These are phyloP conservation scores for Cinchona pubescens DNA, from an alignment of 257 asterid genomes.

Conservation along the genomic window DNA sequence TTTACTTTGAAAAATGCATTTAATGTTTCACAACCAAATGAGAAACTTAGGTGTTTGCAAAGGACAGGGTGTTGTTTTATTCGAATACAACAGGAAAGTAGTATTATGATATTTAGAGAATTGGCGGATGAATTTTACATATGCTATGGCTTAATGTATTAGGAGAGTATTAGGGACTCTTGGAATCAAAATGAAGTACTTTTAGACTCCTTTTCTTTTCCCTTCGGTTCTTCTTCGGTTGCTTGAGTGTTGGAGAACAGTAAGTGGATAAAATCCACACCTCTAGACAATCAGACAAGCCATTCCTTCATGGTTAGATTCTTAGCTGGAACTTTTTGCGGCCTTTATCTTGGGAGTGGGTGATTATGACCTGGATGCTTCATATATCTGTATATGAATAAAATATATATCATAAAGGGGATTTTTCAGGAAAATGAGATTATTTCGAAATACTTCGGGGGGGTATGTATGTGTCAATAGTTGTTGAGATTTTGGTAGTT, in stretches of 20 bases:
- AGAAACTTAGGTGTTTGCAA: background rate
- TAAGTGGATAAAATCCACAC: no score
- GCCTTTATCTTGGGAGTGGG: background rate
- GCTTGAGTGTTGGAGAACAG: background rate
- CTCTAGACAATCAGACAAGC: no score
- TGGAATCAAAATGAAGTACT: background rate
- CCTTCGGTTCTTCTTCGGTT: background rate
- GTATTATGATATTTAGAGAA: background rate
- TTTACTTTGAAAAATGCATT: background rate
- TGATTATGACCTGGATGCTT: background rate
- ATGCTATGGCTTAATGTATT: background rate
- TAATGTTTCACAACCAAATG: background rate
- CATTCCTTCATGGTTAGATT: background rate
- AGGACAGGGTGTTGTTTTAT: background rate
- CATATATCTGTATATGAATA: background rate
- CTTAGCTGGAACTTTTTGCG: background rate
- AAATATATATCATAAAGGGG: background rate
- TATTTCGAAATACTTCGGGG: no score
- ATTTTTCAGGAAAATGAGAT: background rate
- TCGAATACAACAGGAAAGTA: background rate
- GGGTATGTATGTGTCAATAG: background rate
- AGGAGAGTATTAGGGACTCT: background rate
- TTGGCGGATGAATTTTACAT: background rate
- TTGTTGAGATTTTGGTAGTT: background rate
- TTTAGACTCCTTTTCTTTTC: background rate